phyloP scores from a whole-genome alignment of 257 asterid species.

The Misopates orontium region DNA sequence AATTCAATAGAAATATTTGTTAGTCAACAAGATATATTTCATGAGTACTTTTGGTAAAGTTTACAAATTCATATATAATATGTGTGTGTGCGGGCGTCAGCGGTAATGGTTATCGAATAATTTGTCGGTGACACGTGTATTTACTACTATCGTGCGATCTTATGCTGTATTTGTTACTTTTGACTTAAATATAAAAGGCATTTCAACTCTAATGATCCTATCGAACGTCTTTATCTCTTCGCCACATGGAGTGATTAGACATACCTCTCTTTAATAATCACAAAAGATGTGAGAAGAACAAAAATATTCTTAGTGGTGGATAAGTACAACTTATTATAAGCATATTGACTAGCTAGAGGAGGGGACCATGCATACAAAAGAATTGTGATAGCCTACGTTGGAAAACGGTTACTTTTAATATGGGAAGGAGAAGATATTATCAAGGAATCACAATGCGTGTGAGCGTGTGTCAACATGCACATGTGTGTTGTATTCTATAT shows the following conservation, averaged over 20 bases:
- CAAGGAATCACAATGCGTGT: constrained; percentile 3
- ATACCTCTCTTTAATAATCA: constrained; percentile 23
- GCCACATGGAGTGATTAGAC: constrained; percentile 39
- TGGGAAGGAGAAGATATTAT: background rate
- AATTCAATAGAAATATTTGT: no score
- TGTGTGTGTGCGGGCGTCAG: no score
- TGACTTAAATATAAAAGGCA: no score
- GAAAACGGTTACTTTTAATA: background rate
- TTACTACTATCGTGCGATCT: no score
- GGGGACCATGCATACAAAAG: constrained; percentile 27
- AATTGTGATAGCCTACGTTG: constrained; percentile 19
- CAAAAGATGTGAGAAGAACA: constrained; percentile 21
- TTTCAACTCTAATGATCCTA: background rate
- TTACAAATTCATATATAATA: no score
- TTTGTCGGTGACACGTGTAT: no score
- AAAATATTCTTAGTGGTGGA: constrained; percentile 42
- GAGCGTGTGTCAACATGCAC: background rate
- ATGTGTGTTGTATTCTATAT: no score
- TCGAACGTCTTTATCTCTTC: constrained; percentile 20
- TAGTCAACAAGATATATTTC: no score
- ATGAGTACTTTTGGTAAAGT: no score
- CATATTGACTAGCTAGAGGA: constrained; percentile 30
- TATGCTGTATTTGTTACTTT: no score
- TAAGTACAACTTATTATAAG: constrained; percentile 34
- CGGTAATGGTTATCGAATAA: no score